Conservation (phyloP, 2,329 filamentous ascomycete species). For the Metarhizium album region DNA sequence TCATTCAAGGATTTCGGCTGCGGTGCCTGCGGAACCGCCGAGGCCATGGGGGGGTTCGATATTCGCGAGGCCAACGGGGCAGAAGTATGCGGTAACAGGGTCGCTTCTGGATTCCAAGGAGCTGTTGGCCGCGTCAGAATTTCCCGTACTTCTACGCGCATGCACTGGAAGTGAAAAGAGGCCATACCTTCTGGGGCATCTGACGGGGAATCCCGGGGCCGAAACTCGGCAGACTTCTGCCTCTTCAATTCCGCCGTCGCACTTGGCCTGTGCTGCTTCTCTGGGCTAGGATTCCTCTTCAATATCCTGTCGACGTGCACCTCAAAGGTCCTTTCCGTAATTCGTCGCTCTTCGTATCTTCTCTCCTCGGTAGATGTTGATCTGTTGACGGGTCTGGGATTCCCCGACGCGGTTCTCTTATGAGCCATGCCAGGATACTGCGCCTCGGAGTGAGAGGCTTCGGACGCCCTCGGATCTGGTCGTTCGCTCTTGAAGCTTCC, state of each 20-base stretch:
- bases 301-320: conserved; percentile 54
- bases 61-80: conserved; percentile 61
- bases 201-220: conserved; percentile 31
- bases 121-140: conserved; percentile 17
- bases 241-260: conserved; percentile 27
- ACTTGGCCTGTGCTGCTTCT: conserved; percentile 36
- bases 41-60: conserved; percentile 61
- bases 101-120: conserved; percentile 72
- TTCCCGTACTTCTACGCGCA: neutral
- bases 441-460: conserved; percentile 23
- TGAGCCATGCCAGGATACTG: conserved; percentile 34
- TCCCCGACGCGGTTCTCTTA: conserved; percentile 47
- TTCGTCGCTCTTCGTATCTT: conserved; percentile 40
- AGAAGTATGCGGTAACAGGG: conserved; percentile 54
- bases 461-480: conserved; percentile 26
- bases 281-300: conserved; percentile 48
- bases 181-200: conserved; percentile 41
- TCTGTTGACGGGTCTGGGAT: conserved; percentile 38
- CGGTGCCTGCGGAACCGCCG: conserved; percentile 62
- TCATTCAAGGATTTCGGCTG: conserved; percentile 57
- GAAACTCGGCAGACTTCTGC: conserved; percentile 33
- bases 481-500: conserved; percentile 24
- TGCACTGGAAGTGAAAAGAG: neutral
- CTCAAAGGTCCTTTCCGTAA: conserved; percentile 44
- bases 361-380: conserved; percentile 27